Evolutionary conservation across 208 protist species (phyloP).

Genomic region (Trypanosoma cruzi): DNA sequence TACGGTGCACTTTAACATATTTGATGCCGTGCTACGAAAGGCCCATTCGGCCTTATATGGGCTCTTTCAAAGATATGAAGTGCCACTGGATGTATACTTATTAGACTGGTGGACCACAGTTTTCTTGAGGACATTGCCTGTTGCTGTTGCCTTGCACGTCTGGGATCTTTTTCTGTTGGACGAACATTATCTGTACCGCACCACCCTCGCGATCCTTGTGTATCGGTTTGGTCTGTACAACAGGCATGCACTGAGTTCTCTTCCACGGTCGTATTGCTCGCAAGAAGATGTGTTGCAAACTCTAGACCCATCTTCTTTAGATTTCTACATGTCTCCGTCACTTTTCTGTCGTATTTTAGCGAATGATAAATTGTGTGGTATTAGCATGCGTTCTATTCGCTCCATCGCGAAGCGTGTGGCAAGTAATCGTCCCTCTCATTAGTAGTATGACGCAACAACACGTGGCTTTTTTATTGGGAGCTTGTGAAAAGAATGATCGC

Average conservation of each 20-base stretch:
- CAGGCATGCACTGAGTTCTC: background rate
- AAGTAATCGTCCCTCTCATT: background rate
- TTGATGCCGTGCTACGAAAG: slow-evolving; percentile 15
- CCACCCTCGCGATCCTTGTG: slow-evolving; percentile 13
- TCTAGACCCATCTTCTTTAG: background rate
- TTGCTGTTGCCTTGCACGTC: slow-evolving; percentile 9
- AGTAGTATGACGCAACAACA: background rate
- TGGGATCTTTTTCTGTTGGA: slow-evolving; percentile 31
- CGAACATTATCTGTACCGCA: slow-evolving; percentile 20
- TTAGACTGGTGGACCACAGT: slow-evolving; percentile 37
- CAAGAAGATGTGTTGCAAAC: slow-evolving; percentile 1
- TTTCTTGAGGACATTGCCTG: slow-evolving; percentile 19
- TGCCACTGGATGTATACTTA: slow-evolving; percentile 14
- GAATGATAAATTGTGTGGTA: slow-evolving; percentile 7
- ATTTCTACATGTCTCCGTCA: background rate
- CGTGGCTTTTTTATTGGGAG: too few species aligned
- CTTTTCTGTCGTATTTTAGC: slow-evolving; percentile 12
- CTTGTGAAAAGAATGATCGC: too few species aligned
- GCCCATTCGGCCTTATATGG: slow-evolving; percentile 6
- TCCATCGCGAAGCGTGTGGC: background rate
- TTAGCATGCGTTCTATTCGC: slow-evolving; percentile 3
- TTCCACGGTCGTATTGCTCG: background rate
- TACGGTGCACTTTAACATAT: slow-evolving; percentile 17
- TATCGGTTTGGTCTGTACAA: slow-evolving; percentile 2
- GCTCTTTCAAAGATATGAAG: slow-evolving; percentile 13